Conservation (phyloP, 75 land plant species). For the Picea glauca region DNA sequence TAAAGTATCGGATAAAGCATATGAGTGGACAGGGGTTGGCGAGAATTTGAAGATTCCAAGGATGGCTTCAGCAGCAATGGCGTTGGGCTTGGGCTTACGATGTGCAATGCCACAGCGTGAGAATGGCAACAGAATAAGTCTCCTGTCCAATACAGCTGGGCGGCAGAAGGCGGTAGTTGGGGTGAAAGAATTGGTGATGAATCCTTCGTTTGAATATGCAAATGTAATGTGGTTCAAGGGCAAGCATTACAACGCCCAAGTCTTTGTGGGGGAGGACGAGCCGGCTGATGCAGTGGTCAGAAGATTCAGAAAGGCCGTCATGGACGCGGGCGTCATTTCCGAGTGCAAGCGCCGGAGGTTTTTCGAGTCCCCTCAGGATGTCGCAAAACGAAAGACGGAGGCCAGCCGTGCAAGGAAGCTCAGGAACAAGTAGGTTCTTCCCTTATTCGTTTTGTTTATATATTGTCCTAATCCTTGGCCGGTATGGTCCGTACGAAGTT, state of each 20-base stretch:
- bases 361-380: conserved; percentile 49
- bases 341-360: conserved; percentile 54
- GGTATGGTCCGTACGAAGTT: too few species aligned
- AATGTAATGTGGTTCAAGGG: conserved; percentile 25
- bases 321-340: conserved; percentile 47
- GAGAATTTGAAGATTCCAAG: too few species aligned
- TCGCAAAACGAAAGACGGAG: conserved; percentile 43
- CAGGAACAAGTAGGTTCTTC: background rate
- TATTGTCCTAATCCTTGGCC: too few species aligned
- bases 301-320: conserved; percentile 46
- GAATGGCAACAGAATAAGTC: background rate
- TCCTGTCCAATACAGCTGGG: background rate
- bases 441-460: too few species aligned
- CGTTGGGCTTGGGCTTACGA: background rate
- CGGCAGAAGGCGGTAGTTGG: background rate
- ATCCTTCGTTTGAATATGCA: conserved; percentile 28
- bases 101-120: background rate
- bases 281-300: conserved; percentile 43
- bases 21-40: too few species aligned
- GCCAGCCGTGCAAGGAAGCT: conserved; percentile 3
- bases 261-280: conserved; percentile 55
- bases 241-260: conserved; percentile 34
- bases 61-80: conserved; percentile 6
- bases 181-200: background rate
- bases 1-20: too few species aligned